Conservation (phyloP, 2,329 filamentous ascomycete species). For the Phaeosphaeriaceae sp. region DNA sequence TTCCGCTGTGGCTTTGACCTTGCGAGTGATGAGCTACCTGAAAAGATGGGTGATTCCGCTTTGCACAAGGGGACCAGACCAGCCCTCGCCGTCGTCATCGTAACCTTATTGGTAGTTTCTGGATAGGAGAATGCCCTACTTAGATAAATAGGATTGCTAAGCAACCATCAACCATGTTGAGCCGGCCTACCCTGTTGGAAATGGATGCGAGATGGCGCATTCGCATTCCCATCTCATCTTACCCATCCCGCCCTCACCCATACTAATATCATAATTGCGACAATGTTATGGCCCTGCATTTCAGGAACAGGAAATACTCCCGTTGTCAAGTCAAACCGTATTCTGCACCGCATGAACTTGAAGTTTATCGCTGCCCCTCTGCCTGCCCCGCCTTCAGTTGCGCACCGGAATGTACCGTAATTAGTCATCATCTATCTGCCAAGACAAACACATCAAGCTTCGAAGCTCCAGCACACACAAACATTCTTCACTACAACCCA, state of each 20-base stretch:
- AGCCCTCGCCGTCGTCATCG: background rate
- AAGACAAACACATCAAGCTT: constrained; percentile 11
- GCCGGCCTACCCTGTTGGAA: constrained; percentile 9
- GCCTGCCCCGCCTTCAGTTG: constrained; percentile 12
- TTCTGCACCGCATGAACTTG: background rate
- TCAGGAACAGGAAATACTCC: constrained; percentile 32
- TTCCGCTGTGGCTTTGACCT: background rate
- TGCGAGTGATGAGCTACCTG: background rate
- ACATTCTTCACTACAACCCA: constrained; percentile 2
- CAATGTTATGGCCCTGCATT: constrained; percentile 20
- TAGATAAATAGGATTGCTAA: background rate
- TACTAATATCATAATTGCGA: constrained; percentile 4
- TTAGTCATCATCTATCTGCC: constrained; percentile 20
- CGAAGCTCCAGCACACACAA: constrained; percentile 15
- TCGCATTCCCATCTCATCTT: constrained; percentile 6
- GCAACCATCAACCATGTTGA: constrained; percentile 1
- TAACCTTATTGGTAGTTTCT: too few species aligned
- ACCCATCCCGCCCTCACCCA: background rate
- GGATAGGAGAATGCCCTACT: too few species aligned
- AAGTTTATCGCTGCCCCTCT: background rate
- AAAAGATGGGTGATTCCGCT: too few species aligned
- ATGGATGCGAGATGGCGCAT: constrained; percentile 4
- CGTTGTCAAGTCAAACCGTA: constrained; percentile 2
- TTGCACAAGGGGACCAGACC: background rate
- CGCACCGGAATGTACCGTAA: constrained; percentile 3